Conservation (phyloP, 2,329 filamentous ascomycete species). For the Xylaria sp. region DNA sequence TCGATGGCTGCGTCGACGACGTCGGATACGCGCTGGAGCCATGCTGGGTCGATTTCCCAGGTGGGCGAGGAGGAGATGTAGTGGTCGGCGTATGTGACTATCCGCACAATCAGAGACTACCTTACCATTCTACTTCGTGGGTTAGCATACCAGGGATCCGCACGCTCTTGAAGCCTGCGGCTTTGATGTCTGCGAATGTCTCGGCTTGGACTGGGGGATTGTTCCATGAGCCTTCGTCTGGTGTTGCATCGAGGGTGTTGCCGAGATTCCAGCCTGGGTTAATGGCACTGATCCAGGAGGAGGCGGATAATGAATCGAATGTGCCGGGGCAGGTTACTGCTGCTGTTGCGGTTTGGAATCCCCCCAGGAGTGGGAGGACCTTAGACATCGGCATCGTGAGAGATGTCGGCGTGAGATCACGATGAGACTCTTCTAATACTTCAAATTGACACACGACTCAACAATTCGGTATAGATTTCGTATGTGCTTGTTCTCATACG, state of each 20-base stretch:
- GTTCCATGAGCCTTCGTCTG: slow-evolving; percentile 54
- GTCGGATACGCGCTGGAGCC: slow-evolving; percentile 53
- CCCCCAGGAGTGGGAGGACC: background rate
- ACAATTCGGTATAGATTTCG: no score
- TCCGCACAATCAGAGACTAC: background rate
- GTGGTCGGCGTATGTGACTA: slow-evolving; percentile 55
- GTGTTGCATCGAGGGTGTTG: slow-evolving; percentile 53
- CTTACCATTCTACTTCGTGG: background rate
- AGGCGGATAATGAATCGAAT: slow-evolving; percentile 43
- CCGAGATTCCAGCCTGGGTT: slow-evolving; percentile 57
- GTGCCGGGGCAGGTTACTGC: slow-evolving; percentile 34
- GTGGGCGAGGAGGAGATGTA: slow-evolving; percentile 45
- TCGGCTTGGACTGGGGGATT: slow-evolving; percentile 45
- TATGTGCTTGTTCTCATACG: no score
- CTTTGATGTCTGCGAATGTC: slow-evolving; percentile 49
- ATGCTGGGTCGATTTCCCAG: slow-evolving; percentile 49
- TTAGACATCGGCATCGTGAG: slow-evolving; percentile 1
- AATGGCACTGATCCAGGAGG: slow-evolving; percentile 41
- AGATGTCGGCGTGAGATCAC: background rate
- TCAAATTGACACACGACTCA: no score
- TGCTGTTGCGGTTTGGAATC: slow-evolving; percentile 1
- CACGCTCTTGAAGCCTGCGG: slow-evolving; percentile 52
- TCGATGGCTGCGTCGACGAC: slow-evolving; percentile 54
- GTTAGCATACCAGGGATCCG: slow-evolving; percentile 43
- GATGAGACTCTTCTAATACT: no score